phyloP scores from a whole-genome alignment of 2,329 filamentous ascomycete species.

The Microcera coccophila region DNA sequence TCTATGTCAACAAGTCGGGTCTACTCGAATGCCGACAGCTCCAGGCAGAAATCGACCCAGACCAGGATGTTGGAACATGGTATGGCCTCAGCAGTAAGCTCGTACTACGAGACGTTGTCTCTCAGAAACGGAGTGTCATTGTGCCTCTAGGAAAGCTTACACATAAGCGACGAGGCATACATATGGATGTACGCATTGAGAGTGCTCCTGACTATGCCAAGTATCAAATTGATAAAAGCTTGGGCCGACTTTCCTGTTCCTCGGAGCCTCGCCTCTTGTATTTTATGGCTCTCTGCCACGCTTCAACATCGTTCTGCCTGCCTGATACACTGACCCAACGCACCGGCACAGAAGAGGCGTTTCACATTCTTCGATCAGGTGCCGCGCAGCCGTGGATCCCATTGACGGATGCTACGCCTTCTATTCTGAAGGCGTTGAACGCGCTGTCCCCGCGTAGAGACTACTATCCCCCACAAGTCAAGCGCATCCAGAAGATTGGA shows the following conservation, averaged over 20 bases:
- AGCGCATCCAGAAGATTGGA: conserved; percentile 31
- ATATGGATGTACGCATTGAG: conserved; percentile 39
- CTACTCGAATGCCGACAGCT: conserved; percentile 49
- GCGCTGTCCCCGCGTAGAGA: conserved; percentile 28
- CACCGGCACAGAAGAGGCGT: conserved; percentile 59
- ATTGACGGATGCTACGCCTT: conserved; percentile 12
- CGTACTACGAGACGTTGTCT: conserved; percentile 29
- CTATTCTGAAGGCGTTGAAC: conserved; percentile 6
- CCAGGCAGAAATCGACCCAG: conserved; percentile 46
- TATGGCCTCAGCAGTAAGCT: conserved; percentile 13
- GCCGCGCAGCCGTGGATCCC: conserved; percentile 48
- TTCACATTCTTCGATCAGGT: conserved; percentile 47
- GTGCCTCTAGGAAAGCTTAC: conserved; percentile 44
- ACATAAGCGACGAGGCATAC: conserved; percentile 32
- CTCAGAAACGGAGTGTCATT: conserved; percentile 44
- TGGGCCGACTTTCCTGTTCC: conserved; percentile 55
- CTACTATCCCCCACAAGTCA: conserved; percentile 36
- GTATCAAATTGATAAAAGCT: conserved; percentile 50
- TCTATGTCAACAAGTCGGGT: conserved; percentile 43
- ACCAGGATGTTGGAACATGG: conserved; percentile 54
- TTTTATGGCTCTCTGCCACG: conserved; percentile 56
- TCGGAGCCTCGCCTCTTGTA: conserved; percentile 53
- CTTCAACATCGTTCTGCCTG: conserved; percentile 54
- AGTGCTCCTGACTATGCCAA: conserved; percentile 39
- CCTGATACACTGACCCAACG: conserved; percentile 55